These are phyloP conservation scores for Vitis amurensis DNA, from an alignment of 164 flowering plant species.

Conservation along the genomic window DNA sequence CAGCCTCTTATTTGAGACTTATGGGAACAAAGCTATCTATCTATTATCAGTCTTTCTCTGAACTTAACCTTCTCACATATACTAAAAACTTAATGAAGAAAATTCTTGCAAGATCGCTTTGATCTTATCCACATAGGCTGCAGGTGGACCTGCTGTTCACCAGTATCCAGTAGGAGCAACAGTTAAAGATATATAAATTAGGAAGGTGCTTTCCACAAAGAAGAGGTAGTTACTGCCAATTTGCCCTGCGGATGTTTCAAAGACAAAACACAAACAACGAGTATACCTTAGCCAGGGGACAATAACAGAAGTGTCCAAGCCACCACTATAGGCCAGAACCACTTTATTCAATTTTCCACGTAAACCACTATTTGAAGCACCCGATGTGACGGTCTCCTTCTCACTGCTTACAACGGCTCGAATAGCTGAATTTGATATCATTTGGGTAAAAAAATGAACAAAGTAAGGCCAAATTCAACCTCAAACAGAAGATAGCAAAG, in stretches of 20 bases:
- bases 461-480: not conserved
- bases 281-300: constrained; percentile 93
- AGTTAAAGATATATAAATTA: not conserved
- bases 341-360: constrained; percentile 87
- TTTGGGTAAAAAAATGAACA: not conserved
- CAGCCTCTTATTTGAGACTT: too few species aligned
- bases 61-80: too few species aligned
- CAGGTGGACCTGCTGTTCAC: too few species aligned
- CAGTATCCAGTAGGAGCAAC: too few species aligned
- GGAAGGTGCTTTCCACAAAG: not conserved
- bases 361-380: constrained; percentile 32
- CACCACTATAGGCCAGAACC: constrained; percentile 95
- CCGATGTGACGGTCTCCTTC: constrained; percentile 29
- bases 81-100: too few species aligned
- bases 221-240: not conserved
- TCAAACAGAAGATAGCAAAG: not conserved
- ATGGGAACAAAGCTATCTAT: too few species aligned
- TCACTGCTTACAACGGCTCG: constrained; percentile 48
- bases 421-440: constrained; percentile 38
- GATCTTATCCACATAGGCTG: too few species aligned
- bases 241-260: not conserved
- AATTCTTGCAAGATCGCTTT: too few species aligned
- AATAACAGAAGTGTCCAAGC: constrained; percentile 95
- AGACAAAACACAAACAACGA: not conserved
- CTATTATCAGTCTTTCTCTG: too few species aligned